Evolutionary conservation across 1,139 yeast genomes (phyloP).

Genomic region (Blastobotrys buckinghamii): DNA sequence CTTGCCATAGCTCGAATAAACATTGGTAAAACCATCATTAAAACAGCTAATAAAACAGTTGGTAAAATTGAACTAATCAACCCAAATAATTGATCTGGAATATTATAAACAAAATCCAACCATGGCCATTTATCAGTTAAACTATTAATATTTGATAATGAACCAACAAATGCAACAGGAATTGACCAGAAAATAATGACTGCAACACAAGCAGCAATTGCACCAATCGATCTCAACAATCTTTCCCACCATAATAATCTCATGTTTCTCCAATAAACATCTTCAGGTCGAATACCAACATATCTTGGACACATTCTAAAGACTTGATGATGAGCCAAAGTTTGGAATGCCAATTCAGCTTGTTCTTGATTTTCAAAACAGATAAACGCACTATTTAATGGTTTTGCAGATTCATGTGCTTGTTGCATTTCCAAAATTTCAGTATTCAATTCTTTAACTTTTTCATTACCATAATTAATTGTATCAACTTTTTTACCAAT

Average conservation of each 20-base stretch:
- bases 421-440: slow-evolving; percentile 59
- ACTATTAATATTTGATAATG: slow-evolving; percentile 74
- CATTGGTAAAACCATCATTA: slow-evolving; percentile 82
- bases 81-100: slow-evolving; percentile 69
- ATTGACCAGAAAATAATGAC: slow-evolving; percentile 83
- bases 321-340: slow-evolving; percentile 59
- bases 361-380: slow-evolving; percentile 84
- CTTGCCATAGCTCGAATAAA: slow-evolving; percentile 70
- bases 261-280: slow-evolving; percentile 81
- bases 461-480: slow-evolving; percentile 61
- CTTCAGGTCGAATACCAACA: slow-evolving; percentile 71
- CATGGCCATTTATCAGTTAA: slow-evolving; percentile 64
- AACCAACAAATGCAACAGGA: slow-evolving; percentile 95
- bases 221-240: slow-evolving; percentile 50
- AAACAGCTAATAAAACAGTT: slow-evolving; percentile 68
- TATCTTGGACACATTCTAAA: slow-evolving; percentile 56
- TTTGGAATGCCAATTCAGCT: slow-evolving; percentile 86
- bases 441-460: slow-evolving; percentile 59
- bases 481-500: slow-evolving; percentile 85
- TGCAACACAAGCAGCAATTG: slow-evolving; percentile 50
- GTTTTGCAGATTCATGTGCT: slow-evolving; percentile 38
- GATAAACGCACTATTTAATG: slow-evolving; percentile 63
- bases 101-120: slow-evolving; percentile 60
- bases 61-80: slow-evolving; percentile 83
- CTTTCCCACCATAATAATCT: slow-evolving; percentile 84